These are phyloP conservation scores for Dalechampia spathulata DNA, from an alignment of 441 rosid species.

Conservation along the genomic window DNA sequence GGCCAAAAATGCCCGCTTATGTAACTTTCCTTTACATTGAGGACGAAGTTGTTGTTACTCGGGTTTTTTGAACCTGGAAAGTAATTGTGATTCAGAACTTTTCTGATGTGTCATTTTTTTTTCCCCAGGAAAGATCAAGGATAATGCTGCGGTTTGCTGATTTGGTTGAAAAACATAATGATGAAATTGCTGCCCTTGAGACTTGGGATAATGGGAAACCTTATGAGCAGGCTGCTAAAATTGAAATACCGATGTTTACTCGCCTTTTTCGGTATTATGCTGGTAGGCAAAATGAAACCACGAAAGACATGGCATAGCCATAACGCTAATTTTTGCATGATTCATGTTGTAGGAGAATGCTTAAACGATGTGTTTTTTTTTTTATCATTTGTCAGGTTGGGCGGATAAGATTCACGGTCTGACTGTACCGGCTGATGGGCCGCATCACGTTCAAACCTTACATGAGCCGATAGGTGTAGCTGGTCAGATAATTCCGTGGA, in stretches of 20 bases:
- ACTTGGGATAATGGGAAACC: slow-evolving; percentile 94
- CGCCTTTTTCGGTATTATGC: slow-evolving; percentile 84
- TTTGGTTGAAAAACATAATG: slow-evolving; percentile 78
- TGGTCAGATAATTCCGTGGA: slow-evolving; percentile 62
- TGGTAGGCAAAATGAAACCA: slow-evolving; percentile 30
- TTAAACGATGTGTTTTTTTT: slow-evolving; percentile 2
- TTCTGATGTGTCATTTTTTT: not conserved
- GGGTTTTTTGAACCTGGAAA: not conserved
- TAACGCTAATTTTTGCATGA: too few species aligned
- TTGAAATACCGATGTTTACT: slow-evolving; percentile 59
- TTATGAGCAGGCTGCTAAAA: slow-evolving; percentile 49
- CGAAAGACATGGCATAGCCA: too few species aligned
- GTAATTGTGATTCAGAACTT: not conserved
- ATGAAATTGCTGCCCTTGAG: slow-evolving; percentile 75
- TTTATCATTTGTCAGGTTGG: slow-evolving; percentile 55
- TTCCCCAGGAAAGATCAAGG: slow-evolving; percentile 70
- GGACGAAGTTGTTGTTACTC: not conserved
- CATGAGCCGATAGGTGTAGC: slow-evolving; percentile 66
- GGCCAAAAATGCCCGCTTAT: slow-evolving; percentile 69
- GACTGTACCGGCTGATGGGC: slow-evolving; percentile 55
- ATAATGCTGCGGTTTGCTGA: slow-evolving; percentile 68
- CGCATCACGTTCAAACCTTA: slow-evolving; percentile 42
- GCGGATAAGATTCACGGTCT: slow-evolving; percentile 62
- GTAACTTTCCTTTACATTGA: slow-evolving; percentile 16
- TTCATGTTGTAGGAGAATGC: not conserved